Evolutionary conservation across 129 eudicot species (phyloP).

Genomic region (Heracleum sosnowskyi): DNA sequence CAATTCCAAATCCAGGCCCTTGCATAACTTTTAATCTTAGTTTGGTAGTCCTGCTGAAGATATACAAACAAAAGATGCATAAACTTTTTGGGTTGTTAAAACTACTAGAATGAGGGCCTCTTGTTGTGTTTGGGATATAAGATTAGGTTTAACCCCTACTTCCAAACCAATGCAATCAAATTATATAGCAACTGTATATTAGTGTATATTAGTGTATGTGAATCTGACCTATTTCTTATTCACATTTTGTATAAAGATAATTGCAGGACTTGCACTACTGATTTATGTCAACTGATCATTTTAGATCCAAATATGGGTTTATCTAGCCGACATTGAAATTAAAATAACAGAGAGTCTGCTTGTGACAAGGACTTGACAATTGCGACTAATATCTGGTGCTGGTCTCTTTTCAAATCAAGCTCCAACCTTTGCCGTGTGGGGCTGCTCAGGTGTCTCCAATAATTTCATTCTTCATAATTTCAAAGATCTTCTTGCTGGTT

Average conservation of each 20-base stretch:
- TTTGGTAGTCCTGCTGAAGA: background rate
- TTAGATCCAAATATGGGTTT: background rate
- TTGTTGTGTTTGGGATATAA: background rate
- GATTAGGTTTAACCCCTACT: background rate
- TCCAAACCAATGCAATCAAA: background rate
- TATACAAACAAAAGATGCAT: background rate
- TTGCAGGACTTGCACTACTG: background rate
- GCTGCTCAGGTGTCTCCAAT: background rate
- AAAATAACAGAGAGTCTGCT: background rate
- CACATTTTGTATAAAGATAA: background rate
- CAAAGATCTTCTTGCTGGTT: background rate
- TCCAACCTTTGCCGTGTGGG: background rate
- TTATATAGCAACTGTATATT: background rate
- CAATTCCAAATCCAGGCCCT: background rate
- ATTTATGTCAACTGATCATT: background rate
- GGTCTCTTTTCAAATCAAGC: background rate
- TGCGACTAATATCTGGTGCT: background rate
- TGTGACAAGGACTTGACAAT: background rate
- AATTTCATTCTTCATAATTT: background rate
- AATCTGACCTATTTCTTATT: background rate
- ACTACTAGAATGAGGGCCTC: background rate
- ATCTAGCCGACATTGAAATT: background rate
- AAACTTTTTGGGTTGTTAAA: background rate
- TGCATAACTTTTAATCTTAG: background rate
- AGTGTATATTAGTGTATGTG: too few relatives aligned